Evolutionary conservation across 768 basidiomycete species (phyloP).

Genomic region (Erythrobasidium yunnanense): DNA sequence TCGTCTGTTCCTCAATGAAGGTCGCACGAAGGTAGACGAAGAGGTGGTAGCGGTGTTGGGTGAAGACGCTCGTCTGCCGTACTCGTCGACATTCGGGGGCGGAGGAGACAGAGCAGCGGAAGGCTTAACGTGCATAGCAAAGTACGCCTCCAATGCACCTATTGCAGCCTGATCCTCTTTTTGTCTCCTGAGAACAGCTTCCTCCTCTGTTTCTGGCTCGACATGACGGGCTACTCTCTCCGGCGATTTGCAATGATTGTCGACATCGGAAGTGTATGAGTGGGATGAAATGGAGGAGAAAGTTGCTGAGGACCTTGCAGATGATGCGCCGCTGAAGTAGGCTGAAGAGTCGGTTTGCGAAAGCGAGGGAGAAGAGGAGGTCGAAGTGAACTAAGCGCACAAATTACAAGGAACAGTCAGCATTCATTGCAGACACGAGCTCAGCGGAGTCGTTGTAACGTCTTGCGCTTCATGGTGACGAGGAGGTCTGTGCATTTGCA

Average conservation of each 20-base stretch:
- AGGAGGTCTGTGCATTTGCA: background rate
- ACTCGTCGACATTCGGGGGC: background rate
- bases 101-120: background rate
- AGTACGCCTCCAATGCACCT: background rate
- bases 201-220: background rate
- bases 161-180: background rate
- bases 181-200: background rate
- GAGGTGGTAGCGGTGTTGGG: background rate
- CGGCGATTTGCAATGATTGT: background rate
- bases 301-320: background rate
- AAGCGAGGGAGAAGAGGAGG: background rate
- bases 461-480: background rate
- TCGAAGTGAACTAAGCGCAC: background rate
- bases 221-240: background rate
- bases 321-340: background rate
- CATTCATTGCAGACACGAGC: no score
- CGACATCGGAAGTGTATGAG: background rate
- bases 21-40: background rate
- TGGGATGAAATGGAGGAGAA: background rate
- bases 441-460: background rate
- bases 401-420: background rate
- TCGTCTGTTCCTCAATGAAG: background rate
- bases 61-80: background rate
- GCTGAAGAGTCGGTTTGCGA: background rate
- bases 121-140: background rate